Percentiles rank a stretch among this genome's conserved stretches.
phyloP scores from a whole-genome alignment of 305 asterid species.

The Petunia hybrid region DNA sequence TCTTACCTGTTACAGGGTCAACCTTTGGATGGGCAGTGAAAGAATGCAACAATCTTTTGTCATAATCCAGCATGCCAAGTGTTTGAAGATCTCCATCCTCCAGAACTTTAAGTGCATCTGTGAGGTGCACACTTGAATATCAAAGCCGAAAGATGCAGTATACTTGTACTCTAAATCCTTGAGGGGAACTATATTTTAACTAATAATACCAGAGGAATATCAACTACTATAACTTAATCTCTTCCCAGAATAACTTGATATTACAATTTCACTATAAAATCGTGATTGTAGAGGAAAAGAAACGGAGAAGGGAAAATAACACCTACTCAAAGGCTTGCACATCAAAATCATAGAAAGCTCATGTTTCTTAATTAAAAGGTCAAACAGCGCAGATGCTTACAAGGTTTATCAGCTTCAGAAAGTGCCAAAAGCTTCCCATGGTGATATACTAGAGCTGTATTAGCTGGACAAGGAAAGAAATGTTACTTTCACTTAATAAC shows the following conservation, averaged over 20 bases:
- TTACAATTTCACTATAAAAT: slow-evolving; percentile 3
- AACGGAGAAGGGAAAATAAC: slow-evolving; percentile 3
- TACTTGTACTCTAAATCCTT: neutral
- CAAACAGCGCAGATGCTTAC: slow-evolving; percentile 56
- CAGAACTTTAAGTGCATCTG: slow-evolving; percentile 87
- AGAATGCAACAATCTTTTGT: slow-evolving; percentile 79
- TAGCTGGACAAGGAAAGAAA: slow-evolving; percentile 65
- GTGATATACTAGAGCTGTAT: slow-evolving; percentile 91
- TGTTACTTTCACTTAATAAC: slow-evolving; percentile 35
- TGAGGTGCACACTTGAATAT: slow-evolving; percentile 20
- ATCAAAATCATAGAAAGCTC: slow-evolving; percentile 28
- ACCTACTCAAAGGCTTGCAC: neutral
- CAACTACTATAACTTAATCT: neutral
- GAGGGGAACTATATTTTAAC: slow-evolving; percentile 1
- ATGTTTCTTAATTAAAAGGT: slow-evolving; percentile 30
- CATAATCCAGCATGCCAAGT: slow-evolving; percentile 94
- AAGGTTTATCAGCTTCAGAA: slow-evolving; percentile 92
- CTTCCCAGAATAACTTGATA: neutral
- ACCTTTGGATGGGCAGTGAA: slow-evolving; percentile 99
- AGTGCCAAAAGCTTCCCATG: slow-evolving; percentile 94
- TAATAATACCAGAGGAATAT: neutral
- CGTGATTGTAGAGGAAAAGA: neutral
- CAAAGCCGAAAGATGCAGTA: slow-evolving; percentile 8
- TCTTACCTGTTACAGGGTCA: slow-evolving; percentile 90
- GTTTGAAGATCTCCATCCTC: slow-evolving; percentile 99